Conservation (phyloP, 2,329 filamentous ascomycete species). For the Cercospora canescens region DNA sequence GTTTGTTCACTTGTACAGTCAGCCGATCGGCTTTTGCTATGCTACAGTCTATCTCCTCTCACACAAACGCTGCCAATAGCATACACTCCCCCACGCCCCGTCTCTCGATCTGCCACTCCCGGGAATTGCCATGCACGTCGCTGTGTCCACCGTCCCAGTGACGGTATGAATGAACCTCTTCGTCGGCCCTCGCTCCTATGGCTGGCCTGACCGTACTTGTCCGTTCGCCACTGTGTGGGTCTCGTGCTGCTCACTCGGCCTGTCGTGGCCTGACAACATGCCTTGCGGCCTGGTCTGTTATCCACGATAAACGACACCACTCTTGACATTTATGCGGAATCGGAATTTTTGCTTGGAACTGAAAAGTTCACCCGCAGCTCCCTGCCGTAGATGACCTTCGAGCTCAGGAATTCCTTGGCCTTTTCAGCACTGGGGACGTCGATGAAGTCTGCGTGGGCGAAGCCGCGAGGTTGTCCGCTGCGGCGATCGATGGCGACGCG, state of each 20-base stretch:
- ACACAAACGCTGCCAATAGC: not conserved
- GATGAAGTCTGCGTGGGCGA: constrained; percentile 79
- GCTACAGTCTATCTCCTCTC: not conserved
- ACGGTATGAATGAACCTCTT: not conserved
- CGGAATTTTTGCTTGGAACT: not conserved
- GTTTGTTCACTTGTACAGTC: not conserved
- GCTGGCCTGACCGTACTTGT: not conserved
- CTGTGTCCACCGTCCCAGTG: not conserved
- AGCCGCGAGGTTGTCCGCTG: constrained; percentile 79
- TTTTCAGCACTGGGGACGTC: constrained; percentile 64
- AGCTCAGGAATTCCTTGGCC: constrained; percentile 58
- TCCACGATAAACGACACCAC: not conserved
- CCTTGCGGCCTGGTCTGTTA: not conserved
- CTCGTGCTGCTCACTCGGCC: not conserved
- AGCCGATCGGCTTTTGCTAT: not conserved
- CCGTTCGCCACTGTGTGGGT: not conserved
- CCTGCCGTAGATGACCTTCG: constrained; percentile 65
- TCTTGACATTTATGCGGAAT: not conserved
- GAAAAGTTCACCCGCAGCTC: constrained; percentile 64
- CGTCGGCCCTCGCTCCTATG: not conserved
- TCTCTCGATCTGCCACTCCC: not conserved
- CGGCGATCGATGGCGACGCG: constrained; percentile 79
- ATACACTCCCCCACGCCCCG: not conserved
- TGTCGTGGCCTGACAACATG: not conserved
- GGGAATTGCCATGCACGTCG: not conserved